Percentiles rank a stretch among this genome's conserved stretches.
Conservation (phyloP, 345 rosid genomes). For the Eutrema japonicum region DNA sequence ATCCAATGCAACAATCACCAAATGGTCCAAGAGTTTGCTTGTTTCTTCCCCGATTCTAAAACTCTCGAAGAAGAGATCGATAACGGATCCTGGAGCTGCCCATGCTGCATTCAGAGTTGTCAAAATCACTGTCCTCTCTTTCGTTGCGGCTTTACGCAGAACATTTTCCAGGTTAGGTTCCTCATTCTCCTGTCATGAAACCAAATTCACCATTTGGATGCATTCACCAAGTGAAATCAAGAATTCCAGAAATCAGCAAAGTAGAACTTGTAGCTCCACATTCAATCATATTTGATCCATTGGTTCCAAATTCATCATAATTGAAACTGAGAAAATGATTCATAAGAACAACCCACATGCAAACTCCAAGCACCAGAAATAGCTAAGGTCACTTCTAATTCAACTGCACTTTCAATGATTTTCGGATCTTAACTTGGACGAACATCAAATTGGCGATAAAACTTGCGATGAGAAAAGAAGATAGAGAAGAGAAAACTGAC, state of each 20-base stretch:
- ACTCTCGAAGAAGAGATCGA: constrained; percentile 82
- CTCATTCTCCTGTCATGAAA: constrained; percentile 6
- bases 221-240: not conserved
- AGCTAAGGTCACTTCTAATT: not conserved
- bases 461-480: no score
- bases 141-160: constrained; percentile 60
- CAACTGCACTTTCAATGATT: not conserved
- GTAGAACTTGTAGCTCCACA: not conserved
- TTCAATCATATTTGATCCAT: not conserved
- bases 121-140: constrained; percentile 64
- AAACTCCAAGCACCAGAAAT: not conserved
- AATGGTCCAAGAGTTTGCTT: constrained; percentile 58
- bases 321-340: not conserved
- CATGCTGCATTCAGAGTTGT: constrained; percentile 83
- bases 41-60: constrained; percentile 66
- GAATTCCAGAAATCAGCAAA: not conserved
- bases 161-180: constrained; percentile 59
- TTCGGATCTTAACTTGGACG: not conserved
- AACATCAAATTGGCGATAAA: no score
- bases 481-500: constrained; percentile 10
- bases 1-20: constrained; percentile 82
- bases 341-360: not conserved
- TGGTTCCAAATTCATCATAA: constrained; percentile 2
- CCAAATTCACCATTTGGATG: constrained; percentile 3
- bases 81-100: constrained; percentile 63